These are phyloP conservation scores for Calonectria naviculata DNA, from an alignment of 2,329 filamentous ascomycete species.

Conservation along the genomic window DNA sequence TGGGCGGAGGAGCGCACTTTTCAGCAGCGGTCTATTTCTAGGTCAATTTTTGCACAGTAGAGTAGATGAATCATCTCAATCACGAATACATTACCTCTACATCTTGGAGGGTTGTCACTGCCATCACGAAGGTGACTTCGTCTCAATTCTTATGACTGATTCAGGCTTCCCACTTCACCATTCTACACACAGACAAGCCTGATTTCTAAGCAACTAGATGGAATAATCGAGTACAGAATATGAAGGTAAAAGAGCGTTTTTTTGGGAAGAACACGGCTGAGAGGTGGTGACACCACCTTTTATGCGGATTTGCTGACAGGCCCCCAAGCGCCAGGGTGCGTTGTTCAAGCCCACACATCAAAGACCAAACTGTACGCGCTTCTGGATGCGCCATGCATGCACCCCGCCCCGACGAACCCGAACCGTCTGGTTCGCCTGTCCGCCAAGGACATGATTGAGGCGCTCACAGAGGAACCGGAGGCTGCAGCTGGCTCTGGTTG, in stretches of 20 bases:
- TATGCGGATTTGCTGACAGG: background rate
- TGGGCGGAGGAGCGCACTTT: background rate
- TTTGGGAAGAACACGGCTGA: background rate
- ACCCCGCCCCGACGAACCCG: background rate
- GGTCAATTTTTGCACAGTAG: background rate
- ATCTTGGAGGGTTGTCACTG: background rate
- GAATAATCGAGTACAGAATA: background rate
- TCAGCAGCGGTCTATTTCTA: background rate
- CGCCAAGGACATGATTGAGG: background rate
- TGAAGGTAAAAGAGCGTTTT: background rate
- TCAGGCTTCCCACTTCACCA: background rate
- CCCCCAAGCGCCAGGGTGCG: background rate
- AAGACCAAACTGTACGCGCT: background rate
- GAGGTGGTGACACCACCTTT: background rate
- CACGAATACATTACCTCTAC: background rate
- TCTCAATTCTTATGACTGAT: background rate
- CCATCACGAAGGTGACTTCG: background rate
- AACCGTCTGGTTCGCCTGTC: background rate
- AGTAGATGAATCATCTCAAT: background rate
- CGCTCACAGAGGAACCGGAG: too few species aligned
- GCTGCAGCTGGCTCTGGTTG: too few species aligned
- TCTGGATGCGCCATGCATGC: background rate
- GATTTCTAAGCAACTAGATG: background rate
- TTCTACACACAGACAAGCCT: background rate
- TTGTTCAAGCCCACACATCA: too few species aligned